phyloP scores from a whole-genome alignment of 75 land plant species.

The Larix kaempferi region DNA sequence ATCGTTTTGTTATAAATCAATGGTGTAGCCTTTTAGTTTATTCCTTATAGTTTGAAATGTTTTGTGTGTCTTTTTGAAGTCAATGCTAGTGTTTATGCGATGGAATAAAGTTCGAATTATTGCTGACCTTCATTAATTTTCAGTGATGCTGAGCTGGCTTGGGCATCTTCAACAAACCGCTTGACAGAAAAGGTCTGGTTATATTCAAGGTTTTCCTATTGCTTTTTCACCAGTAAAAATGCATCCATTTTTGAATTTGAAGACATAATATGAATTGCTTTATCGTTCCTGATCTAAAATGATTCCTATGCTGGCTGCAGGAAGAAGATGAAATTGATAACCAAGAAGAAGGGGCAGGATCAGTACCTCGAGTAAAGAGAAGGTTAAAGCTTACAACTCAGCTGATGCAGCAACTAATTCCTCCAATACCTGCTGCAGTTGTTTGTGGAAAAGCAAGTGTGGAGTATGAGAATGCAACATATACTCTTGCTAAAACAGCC shows the following conservation, averaged over 20 bases:
- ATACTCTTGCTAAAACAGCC: conserved; percentile 32
- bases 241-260: not conserved
- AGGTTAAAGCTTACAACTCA: conserved; percentile 45
- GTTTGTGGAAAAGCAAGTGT: conserved; percentile 15
- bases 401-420: conserved; percentile 41
- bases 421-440: conserved; percentile 32
- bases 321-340: conserved; percentile 23
- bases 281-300: not conserved
- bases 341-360: conserved; percentile 15
- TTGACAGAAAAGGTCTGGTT: conserved; percentile 24
- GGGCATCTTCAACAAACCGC: conserved; percentile 31
- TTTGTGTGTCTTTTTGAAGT: not conserved
- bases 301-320: conserved; percentile 3
- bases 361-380: conserved; percentile 23
- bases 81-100: not conserved
- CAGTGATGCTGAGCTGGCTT: conserved; percentile 26
- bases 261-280: not conserved
- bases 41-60: not conserved
- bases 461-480: conserved; percentile 29
- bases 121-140: not conserved
- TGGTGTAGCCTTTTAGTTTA: not conserved
- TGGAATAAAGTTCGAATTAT: not conserved
- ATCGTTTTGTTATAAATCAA: not conserved
- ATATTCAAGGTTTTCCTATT: not conserved
- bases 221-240: not conserved